Evolutionary conservation across 2,329 filamentous ascomycete genomes (phyloP), one percentile per base, ranked within the genome.

Genomic region (Alternaria hordeiaustralica): DNA sequence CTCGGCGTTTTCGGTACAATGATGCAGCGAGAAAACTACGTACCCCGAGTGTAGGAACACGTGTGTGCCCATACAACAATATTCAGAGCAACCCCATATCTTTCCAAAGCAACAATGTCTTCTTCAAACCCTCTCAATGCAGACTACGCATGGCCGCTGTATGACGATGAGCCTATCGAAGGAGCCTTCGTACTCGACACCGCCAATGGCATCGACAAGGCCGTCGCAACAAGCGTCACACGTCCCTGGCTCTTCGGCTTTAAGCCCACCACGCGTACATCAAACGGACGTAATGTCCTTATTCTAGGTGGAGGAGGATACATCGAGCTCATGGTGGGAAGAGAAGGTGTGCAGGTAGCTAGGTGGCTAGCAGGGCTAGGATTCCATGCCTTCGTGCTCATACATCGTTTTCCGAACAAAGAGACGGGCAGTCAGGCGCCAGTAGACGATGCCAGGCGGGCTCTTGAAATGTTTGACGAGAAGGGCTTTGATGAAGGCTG

Each of bases 251-350:
- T 72, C 12, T 70, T 71, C 53, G 59, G 43, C 13, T 71, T 64
- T 45, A 58, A 49, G n/a, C 60, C 66, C 15, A 60, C 47, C 4
- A 23, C 44, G 3, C 2, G 25, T 15, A 51, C 8, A 8, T 49
- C 11, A 61, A 60, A 25, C 60, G 64, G 30, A n/a, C 33, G 9
- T 3, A 56, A 54, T 2, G 51, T 70, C 18, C 51, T 71, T 3
- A 61, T 70, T 18, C 57, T 66, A n/a, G 66, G 63, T 5, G 67
- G 69, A 15, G 70, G 67, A 20, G 67, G 70, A n/a, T 71, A 71
- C 20, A 47, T 67, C 3, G 58, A 69, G 49, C 65, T 72, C 13
- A 67, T 71, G 66, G 65, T 67, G 7, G 71, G 67, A 30, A 65
- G 69, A 33, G 68, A 73, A 63, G 68, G 69, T 15, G 26, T 68